phyloP scores from a whole-genome alignment of 352 stramenopile species.

The Globisporangium uncinulatum region DNA sequence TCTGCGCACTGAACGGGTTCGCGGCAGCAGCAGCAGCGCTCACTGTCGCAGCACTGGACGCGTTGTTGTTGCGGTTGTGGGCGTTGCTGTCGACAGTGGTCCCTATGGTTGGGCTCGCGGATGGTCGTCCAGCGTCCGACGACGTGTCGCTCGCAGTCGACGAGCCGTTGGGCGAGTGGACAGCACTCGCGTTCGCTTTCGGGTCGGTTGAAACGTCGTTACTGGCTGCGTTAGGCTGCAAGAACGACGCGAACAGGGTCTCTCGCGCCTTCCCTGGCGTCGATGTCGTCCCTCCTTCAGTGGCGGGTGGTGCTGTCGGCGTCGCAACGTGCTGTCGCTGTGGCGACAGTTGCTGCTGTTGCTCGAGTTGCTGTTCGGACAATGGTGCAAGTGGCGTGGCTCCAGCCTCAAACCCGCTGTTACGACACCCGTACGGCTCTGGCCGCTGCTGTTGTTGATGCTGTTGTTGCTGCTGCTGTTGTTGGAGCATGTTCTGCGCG shows the following conservation, averaged over 20 bases:
- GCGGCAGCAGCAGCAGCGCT: neutral
- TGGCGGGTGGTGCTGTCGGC: slow-evolving; percentile 1
- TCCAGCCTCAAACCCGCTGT: slow-evolving; percentile 23
- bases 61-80: slow-evolving; percentile 10
- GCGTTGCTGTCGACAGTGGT: neutral
- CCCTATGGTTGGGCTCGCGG: neutral
- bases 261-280: neutral
- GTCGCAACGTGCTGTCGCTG: neutral
- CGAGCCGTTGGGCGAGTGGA: slow-evolving; percentile 9
- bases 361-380: neutral
- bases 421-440: slow-evolving; percentile 12
- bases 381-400: slow-evolving; percentile 35
- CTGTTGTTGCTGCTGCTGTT: neutral
- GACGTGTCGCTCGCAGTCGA: slow-evolving; percentile 12
- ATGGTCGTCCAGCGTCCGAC: slow-evolving; percentile 3
- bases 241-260: slow-evolving; percentile 2
- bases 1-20: slow-evolving; percentile 13
- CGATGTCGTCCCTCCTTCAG: slow-evolving; percentile 4
- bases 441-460: slow-evolving; percentile 13
- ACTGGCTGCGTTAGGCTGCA: slow-evolving; percentile 4
- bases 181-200: neutral
- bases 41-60: neutral
- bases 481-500: slow-evolving; percentile 1
- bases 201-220: neutral
- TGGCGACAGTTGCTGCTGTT: slow-evolving; percentile 2